Conservation (phyloP, 1,284 basidiomycete species). For the Fomitopsis palustris region DNA sequence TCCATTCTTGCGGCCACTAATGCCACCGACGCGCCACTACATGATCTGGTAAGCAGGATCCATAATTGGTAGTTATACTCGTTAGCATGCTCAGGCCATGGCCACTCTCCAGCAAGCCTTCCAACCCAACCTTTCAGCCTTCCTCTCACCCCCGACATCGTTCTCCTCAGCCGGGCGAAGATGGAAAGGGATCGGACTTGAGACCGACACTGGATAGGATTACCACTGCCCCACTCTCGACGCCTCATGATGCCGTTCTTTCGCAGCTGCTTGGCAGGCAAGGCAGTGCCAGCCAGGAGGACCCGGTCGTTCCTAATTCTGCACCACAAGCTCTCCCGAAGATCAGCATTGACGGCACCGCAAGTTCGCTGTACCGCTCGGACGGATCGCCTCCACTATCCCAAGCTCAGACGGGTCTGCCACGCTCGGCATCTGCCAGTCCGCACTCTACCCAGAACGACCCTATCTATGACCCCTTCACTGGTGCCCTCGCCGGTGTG, state of each 20-base stretch:
- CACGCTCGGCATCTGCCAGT: conserved; percentile 17
- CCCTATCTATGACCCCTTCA: conserved; percentile 47
- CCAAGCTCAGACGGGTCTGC: conserved; percentile 5
- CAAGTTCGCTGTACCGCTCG: conserved; percentile 18
- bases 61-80: conserved; percentile 12
- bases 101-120: conserved; percentile 9
- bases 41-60: neutral
- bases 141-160: conserved; percentile 3
- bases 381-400: conserved; percentile 22
- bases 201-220: conserved; percentile 13
- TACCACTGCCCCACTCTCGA: conserved; percentile 35
- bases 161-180: conserved; percentile 2
- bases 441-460: conserved; percentile 24
- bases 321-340: conserved; percentile 11
- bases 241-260: conserved; percentile 62
- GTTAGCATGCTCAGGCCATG: conserved; percentile 10
- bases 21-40: neutral
- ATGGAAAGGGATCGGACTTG: conserved; percentile 1
- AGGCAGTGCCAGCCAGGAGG: conserved; percentile 12
- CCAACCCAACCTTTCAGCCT: neutral
- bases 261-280: conserved; percentile 40
- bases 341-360: conserved; percentile 17
- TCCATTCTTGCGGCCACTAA: neutral
- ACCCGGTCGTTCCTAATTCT: conserved; percentile 9
- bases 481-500: conserved; percentile 40